Evolutionary conservation across 345 rosid species (phyloP).

Genomic region (Lepidium aucheri): DNA sequence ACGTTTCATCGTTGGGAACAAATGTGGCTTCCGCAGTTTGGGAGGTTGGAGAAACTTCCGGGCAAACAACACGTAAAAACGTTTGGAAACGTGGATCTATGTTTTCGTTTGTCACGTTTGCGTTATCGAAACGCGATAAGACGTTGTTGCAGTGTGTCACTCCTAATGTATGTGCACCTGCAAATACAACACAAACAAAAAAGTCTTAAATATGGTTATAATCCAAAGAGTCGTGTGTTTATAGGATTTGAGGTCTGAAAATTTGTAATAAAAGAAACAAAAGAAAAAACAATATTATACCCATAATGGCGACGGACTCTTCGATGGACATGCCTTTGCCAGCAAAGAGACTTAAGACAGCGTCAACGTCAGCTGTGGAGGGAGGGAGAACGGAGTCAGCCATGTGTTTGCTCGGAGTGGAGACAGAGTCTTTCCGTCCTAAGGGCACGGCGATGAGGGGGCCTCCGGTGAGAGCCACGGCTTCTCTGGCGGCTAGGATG

Average conservation of each 20-base stretch:
- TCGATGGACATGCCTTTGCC: slow-evolving; percentile 28
- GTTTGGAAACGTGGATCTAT: slow-evolving; percentile 34
- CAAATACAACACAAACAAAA: not conserved
- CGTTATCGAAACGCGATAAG: slow-evolving; percentile 15
- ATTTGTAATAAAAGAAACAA: not conserved
- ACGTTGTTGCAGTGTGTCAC: slow-evolving; percentile 37
- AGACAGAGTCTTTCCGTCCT: slow-evolving; percentile 33
- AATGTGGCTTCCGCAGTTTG: slow-evolving; percentile 26
- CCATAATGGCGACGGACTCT: slow-evolving; percentile 45
- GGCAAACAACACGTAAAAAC: slow-evolving; percentile 27
- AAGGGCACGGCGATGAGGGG: slow-evolving; percentile 33
- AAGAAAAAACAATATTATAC: slow-evolving; percentile 3
- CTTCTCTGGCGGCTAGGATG: slow-evolving; percentile 40
- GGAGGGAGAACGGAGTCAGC: slow-evolving; percentile 39
- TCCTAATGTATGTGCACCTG: slow-evolving; percentile 39
- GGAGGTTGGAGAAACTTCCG: slow-evolving; percentile 14
- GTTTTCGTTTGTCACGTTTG: slow-evolving; percentile 4
- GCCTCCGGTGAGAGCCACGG: slow-evolving; percentile 29
- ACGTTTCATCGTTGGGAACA: slow-evolving; percentile 34
- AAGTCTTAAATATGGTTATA: no score
- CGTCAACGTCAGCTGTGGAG: slow-evolving; percentile 31
- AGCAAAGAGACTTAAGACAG: slow-evolving; percentile 26
- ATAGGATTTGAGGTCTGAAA: no score
- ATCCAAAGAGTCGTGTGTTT: no score
- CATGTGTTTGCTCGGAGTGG: slow-evolving; percentile 16